These are phyloP conservation scores for Fusarium agapanthi DNA, from an alignment of 2,329 filamentous ascomycete species.

Conservation along the genomic window DNA sequence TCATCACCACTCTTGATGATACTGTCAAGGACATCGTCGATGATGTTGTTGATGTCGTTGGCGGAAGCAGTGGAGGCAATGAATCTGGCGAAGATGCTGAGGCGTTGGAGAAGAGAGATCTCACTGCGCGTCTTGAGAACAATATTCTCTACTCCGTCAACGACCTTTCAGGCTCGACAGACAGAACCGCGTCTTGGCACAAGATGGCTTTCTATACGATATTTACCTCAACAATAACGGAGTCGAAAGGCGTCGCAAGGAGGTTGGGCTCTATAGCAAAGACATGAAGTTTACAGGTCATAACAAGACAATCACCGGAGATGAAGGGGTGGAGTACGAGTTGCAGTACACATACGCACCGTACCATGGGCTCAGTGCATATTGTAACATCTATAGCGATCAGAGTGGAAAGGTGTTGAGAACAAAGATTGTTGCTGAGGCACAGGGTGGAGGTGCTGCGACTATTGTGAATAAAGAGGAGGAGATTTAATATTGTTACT, in stretches of 20 bases:
- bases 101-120: conserved; percentile 7
- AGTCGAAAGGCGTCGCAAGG: conserved; percentile 13
- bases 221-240: conserved; percentile 21
- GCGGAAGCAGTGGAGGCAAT: neutral
- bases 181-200: conserved; percentile 23
- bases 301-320: conserved; percentile 5
- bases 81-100: neutral
- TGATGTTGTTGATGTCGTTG: conserved; percentile 8
- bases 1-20: conserved; percentile 16
- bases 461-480: conserved; percentile 20
- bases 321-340: conserved; percentile 5
- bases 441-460: conserved; percentile 19
- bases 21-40: conserved; percentile 1
- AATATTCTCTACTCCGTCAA: conserved; percentile 27
- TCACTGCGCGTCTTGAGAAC: conserved; percentile 14
- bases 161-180: conserved; percentile 19
- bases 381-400: conserved; percentile 23
- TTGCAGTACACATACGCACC: conserved; percentile 21
- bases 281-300: conserved; percentile 26
- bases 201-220: conserved; percentile 19
- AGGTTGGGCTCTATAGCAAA: conserved; percentile 21
- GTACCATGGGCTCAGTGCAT: conserved; percentile 16
- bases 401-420: conserved; percentile 13
- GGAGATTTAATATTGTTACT: neutral
- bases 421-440: conserved; percentile 24